phyloP scores from a whole-genome alignment of 2,329 filamentous ascomycete genomes.

The Penicillium sp. region DNA sequence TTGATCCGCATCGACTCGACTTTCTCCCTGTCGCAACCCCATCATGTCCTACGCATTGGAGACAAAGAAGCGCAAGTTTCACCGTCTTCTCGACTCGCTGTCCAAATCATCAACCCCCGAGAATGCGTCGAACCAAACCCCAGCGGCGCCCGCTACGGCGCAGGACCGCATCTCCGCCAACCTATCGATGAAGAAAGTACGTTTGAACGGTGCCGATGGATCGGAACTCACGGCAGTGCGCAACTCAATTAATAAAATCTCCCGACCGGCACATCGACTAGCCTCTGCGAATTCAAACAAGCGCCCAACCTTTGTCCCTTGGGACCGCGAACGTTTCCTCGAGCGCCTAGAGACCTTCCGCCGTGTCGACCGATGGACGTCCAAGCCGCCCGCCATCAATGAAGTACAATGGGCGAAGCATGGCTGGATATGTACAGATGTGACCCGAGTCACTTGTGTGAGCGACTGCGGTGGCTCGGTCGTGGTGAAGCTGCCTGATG shows the following conservation, averaged over 20 bases:
- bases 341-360: conserved; percentile 80
- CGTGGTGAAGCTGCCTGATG: conserved; percentile 70
- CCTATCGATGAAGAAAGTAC: conserved; percentile 37
- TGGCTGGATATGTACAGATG: conserved; percentile 81
- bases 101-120: conserved; percentile 32
- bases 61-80: conserved; percentile 48
- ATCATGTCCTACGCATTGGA: conserved; percentile 46
- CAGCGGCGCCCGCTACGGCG: conserved; percentile 21
- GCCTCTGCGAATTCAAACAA: conserved; percentile 33
- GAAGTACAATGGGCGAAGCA: conserved; percentile 94
- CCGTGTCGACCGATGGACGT: conserved; percentile 88
- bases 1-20: conserved; percentile 7
- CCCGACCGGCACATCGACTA: conserved; percentile 29
- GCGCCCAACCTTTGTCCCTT: conserved; percentile 73
- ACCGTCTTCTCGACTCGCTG: conserved; percentile 46
- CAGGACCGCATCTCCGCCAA: conserved; percentile 27
- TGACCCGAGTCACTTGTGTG: conserved; percentile 76
- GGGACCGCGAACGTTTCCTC: conserved; percentile 78
- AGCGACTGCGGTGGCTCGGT: conserved; percentile 80
- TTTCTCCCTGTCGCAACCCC: conserved; percentile 1
- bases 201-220: conserved; percentile 26
- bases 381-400: conserved; percentile 78
- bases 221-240: conserved; percentile 22
- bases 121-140: conserved; percentile 18
- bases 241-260: conserved; percentile 26